Conservation (phyloP, 345 rosid species). For the Rhodomyrtus tomentosa region DNA sequence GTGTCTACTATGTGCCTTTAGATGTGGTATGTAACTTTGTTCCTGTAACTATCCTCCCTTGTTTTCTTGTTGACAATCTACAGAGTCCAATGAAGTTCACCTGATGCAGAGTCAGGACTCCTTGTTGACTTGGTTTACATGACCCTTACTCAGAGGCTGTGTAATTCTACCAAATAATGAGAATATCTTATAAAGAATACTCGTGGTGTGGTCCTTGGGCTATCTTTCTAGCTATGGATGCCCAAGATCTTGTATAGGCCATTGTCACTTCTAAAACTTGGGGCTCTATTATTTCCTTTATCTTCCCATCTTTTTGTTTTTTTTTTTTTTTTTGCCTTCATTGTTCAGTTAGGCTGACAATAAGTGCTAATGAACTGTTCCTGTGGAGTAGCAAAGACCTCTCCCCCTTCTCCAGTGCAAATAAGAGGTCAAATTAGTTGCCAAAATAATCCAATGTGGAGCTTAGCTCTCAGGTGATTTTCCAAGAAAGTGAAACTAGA, state of each 20-base stretch:
- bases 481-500: background rate
- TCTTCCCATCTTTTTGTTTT: background rate
- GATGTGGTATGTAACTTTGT: slow-evolving; percentile 42
- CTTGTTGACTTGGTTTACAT: background rate
- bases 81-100: background rate
- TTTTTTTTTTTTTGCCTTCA: background rate
- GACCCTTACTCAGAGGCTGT: background rate
- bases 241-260: background rate
- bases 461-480: background rate
- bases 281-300: background rate
- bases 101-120: background rate
- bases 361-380: background rate
- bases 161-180: background rate
- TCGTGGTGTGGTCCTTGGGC: background rate
- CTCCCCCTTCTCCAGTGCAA: background rate
- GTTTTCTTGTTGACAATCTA: background rate
- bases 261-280: background rate
- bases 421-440: background rate
- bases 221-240: background rate
- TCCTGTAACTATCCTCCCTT: background rate
- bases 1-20: slow-evolving; percentile 47
- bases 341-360: background rate
- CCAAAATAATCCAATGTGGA: background rate
- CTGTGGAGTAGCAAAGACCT: background rate
- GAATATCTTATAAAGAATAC: background rate